Evolutionary conservation across 1,284 basidiomycete species (phyloP).

Genomic region (Abortiporus biennis): DNA sequence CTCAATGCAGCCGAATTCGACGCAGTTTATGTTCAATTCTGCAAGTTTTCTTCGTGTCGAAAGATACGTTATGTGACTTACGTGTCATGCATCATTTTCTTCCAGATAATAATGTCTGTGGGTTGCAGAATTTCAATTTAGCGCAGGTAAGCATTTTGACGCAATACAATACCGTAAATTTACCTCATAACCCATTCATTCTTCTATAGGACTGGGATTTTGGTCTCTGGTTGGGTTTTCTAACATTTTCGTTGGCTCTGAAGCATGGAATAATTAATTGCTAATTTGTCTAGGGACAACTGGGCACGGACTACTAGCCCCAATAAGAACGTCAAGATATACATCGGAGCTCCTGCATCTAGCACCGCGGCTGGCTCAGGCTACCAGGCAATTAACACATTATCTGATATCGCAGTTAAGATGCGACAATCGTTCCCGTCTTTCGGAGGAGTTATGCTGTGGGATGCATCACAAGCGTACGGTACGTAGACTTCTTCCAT

Average conservation of each 20-base stretch:
- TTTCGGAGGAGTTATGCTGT: conserved; percentile 70
- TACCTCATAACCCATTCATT: neutral
- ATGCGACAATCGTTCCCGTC: conserved; percentile 63
- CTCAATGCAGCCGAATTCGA: conserved; percentile 50
- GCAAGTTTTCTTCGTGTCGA: conserved; percentile 21
- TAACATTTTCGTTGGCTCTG: too few relatives aligned
- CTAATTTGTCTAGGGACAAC: conserved; percentile 37
- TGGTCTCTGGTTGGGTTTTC: conserved; percentile 42
- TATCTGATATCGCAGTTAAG: conserved; percentile 43
- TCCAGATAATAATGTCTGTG: conserved; percentile 47
- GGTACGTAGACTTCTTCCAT: conserved; percentile 27
- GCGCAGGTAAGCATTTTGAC: conserved; percentile 29
- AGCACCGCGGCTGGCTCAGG: conserved; percentile 52
- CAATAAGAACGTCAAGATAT: conserved; percentile 56
- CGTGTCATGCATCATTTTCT: conserved; percentile 6
- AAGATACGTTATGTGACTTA: neutral
- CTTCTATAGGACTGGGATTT: conserved; percentile 42
- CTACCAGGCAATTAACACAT: conserved; percentile 39
- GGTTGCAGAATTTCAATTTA: conserved; percentile 34
- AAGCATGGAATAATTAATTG: too few relatives aligned
- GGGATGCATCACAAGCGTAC: conserved; percentile 67
- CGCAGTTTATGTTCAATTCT: conserved; percentile 51
- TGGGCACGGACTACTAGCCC: conserved; percentile 52
- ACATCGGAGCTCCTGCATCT: conserved; percentile 56
- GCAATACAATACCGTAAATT: neutral